Percentiles rank a stretch among this genome's conserved stretches.
Evolutionary conservation across 192 early-diverging fungal species (phyloP).

Genomic region (Anaeromyces robustus): DNA sequence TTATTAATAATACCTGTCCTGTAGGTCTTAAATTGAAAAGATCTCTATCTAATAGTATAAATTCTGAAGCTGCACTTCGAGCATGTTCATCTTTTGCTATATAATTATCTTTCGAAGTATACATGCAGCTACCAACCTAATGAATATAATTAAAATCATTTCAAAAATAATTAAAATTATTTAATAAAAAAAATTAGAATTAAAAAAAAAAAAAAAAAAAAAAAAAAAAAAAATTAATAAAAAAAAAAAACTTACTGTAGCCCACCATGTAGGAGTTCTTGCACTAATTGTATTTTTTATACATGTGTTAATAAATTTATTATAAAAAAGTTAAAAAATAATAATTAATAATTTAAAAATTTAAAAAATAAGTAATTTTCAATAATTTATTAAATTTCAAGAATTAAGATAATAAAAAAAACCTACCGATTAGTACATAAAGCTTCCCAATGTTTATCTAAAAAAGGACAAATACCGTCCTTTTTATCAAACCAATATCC

Average conservation of each 20-base stretch:
- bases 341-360: too few relatives aligned
- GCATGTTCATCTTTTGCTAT: constrained; percentile 31
- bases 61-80: not conserved
- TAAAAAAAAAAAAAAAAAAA: not conserved
- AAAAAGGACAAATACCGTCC: constrained; percentile 39
- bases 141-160: not conserved
- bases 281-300: too few relatives aligned
- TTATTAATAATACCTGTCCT: not conserved
- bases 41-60: not conserved
- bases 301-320: too few relatives aligned
- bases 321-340: too few relatives aligned
- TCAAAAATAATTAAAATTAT: too few relatives aligned
- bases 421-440: constrained; percentile 39
- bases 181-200: too few relatives aligned
- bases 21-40: not conserved
- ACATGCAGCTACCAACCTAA: constrained; percentile 31
- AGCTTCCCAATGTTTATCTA: constrained; percentile 42
- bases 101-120: constrained; percentile 43
- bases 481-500: constrained; percentile 50
- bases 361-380: too few relatives aligned
- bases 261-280: constrained; percentile 52
- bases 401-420: not conserved
- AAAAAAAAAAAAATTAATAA: not conserved
- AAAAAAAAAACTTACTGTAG: constrained; percentile 16
- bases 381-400: too few relatives aligned